A percentile compares a stretch with the other conserved stretches of the same genome.
phyloP scores from a whole-genome alignment of 1,284 basidiomycete genomes.

The Microbotryum scabiosae region DNA sequence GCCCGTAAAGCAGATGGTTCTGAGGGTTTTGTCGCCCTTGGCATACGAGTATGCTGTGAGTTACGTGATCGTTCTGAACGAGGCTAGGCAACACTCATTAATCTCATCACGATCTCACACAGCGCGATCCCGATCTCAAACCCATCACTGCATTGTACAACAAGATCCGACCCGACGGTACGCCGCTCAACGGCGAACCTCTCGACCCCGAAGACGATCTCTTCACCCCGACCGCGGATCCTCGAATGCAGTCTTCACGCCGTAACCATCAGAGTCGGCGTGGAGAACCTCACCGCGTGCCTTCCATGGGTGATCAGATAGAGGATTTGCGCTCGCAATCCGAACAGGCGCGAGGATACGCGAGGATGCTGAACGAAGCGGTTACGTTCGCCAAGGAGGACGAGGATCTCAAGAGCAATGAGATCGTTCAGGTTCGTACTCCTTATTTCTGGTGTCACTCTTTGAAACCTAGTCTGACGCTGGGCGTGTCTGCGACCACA shows the following conservation, averaged over 20 bases:
- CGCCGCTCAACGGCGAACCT: slow-evolving; percentile 17
- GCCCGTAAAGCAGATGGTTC: slow-evolving; percentile 26
- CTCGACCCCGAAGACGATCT: slow-evolving; percentile 17
- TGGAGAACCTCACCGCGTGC: background rate
- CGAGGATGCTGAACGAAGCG: slow-evolving; percentile 29
- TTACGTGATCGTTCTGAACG: background rate
- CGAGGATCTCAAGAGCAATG: slow-evolving; percentile 19
- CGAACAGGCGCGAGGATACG: slow-evolving; percentile 21
- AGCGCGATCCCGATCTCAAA: slow-evolving; percentile 20
- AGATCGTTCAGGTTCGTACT: slow-evolving; percentile 24
- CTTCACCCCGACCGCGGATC: slow-evolving; percentile 2
- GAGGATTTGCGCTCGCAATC: slow-evolving; percentile 16
- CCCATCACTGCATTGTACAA: slow-evolving; percentile 23
- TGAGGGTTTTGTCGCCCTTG: slow-evolving; percentile 23
- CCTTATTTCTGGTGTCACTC: background rate
- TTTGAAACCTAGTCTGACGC: background rate
- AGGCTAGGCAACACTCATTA: background rate
- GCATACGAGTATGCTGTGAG: slow-evolving; percentile 30
- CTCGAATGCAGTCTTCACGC: slow-evolving; percentile 6
- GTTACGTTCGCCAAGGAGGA: slow-evolving; percentile 14
- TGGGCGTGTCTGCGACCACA: slow-evolving; percentile 11
- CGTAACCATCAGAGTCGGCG: slow-evolving; percentile 1
- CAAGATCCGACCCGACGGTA: slow-evolving; percentile 15
- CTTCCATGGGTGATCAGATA: slow-evolving; percentile 12
- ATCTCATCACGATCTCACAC: background rate